Evolutionary conservation across 2,329 filamentous ascomycete species (phyloP).

Genomic region (Ceratocystis colombiana): DNA sequence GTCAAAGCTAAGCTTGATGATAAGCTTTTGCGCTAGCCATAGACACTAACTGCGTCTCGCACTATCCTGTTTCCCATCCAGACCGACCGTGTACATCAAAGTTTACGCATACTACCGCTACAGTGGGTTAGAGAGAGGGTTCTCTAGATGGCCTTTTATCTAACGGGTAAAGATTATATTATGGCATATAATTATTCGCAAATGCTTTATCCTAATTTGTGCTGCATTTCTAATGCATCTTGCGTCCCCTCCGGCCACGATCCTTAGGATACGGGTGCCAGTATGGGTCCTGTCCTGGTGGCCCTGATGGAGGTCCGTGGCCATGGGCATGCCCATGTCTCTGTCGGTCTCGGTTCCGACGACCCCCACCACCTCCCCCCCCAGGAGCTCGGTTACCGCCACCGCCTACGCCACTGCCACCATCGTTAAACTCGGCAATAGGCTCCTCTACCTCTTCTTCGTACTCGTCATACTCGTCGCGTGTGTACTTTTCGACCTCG

Average conservation of each 20-base stretch:
- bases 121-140: background rate
- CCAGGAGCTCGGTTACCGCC: constrained; percentile 28
- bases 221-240: constrained; percentile 17
- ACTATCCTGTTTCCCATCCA: background rate
- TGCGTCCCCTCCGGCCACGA: constrained; percentile 19
- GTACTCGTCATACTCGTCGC: constrained; percentile 65
- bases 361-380: constrained; percentile 21
- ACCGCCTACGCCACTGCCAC: background rate
- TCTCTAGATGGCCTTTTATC: background rate
- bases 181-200: background rate
- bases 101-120: background rate
- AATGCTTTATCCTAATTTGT: background rate
- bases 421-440: constrained; percentile 31
- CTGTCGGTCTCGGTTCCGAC: constrained; percentile 20
- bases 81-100: background rate
- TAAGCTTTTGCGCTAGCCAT: background rate
- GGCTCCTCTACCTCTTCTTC: constrained; percentile 66
- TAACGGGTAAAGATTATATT: background rate
- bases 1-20: background rate
- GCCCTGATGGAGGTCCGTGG: constrained; percentile 22
- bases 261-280: constrained; percentile 25
- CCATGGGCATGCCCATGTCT: constrained; percentile 12
- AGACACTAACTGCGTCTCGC: background rate
- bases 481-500: constrained; percentile 57
- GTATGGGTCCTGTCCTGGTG: constrained; percentile 18